Evolutionary conservation across 2,329 filamentous ascomycete genomes (phyloP), one percentile per base, ranked within the genome.

Genomic region (Fusarium oligoseptatum): DNA sequence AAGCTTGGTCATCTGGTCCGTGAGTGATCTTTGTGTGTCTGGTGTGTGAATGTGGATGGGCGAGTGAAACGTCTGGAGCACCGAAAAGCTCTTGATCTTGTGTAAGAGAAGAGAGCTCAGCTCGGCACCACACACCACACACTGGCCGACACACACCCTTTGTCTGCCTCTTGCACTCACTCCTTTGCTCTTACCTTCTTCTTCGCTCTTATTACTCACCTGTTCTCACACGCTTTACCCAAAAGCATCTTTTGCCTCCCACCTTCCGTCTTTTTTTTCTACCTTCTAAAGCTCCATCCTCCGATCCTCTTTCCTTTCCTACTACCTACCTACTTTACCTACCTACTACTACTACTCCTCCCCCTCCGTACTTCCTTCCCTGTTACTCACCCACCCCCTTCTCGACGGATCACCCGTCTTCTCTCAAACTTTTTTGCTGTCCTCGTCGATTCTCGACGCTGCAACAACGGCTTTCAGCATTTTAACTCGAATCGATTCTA

Each of bases 221-320:
- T 57, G 66, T 68, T 64, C 64, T 69, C 67, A 72, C 75, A 70
- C 76, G 70, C 76, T 69, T 75, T 78, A 69, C 73, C 76, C 75
- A 69, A 78, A 78, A 68, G 68, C 69, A 74, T 77, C 68, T 72
- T 68, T 77, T 78, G 76, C 76, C 76, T 78, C 76, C 76, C 76
- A 77, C 73, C 73, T 78, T 76, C 72, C 66, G 66, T 72, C 72
- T 74, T 71, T 71, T 67, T 36, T 69, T 58, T 32, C 48, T 71
- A 66, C 70, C 71, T 70, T 71, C 67, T 66, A 65, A 65, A 73
- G 73, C 70, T 75, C 62, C 67, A 67, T 67, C 68, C 48, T 71
- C 74, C 73, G 68, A 61, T 62, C 66, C 67, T 73, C 60, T 56
- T 75, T 64, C 66, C 70, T 69, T 65, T 60, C 65, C 52, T 55